Base-by-base conservation (phyloP, 805 yeast genomes). In the Metschnikowia arizonensis region DNA sequence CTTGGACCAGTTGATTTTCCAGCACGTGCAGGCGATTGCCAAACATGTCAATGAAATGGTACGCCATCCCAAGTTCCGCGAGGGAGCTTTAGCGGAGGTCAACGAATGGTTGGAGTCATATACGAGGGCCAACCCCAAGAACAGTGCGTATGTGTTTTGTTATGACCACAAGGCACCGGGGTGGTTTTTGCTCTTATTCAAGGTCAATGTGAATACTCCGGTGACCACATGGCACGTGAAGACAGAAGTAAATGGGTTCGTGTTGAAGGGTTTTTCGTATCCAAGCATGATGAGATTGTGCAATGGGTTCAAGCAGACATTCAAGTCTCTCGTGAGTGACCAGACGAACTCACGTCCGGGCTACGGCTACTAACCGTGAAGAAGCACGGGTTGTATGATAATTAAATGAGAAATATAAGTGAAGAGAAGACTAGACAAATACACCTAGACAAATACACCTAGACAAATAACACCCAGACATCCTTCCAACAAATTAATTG, bases 111-210 rank as follows among this genome's bases (percentile, higher is more conserved):
- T 93, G 54, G 85, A 87, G 49, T 82, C 91, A 26, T 93, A 88
- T 62, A 85, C 96, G 2, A 83, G 81, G 57, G 97, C 97, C 25
- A 89, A 90, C 59, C 93, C 95, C 35, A 83, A 83, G 58, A 83
- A 89, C 66, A 85, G 95, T 48, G 88, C 88, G 12, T 93, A 93
- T 61, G 88, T 88, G 33, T 93, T 90, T 71, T 86, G 96, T 61
- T 83, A 81, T 64, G 95, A 95, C 65, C 87, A 86, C 64, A 85
- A 82, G 57, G 80, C 83, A 33, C 97, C 99, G 2, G 98, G 99
- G n/a, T 88, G 91, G 81, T 89, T 93, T 63, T 74, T 80, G 57
- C 70, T 93, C 48, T 77, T 90, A 65, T 91, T 91, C 74, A 91
- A 91, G 68, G 82, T 89, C 32, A 86, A 77, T 58, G 81, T 79